Percentiles rank a stretch among this genome's conserved stretches.
phyloP scores from a whole-genome alignment of 176 grass and related monocot genomes.

The Rhynchospora pubera region DNA sequence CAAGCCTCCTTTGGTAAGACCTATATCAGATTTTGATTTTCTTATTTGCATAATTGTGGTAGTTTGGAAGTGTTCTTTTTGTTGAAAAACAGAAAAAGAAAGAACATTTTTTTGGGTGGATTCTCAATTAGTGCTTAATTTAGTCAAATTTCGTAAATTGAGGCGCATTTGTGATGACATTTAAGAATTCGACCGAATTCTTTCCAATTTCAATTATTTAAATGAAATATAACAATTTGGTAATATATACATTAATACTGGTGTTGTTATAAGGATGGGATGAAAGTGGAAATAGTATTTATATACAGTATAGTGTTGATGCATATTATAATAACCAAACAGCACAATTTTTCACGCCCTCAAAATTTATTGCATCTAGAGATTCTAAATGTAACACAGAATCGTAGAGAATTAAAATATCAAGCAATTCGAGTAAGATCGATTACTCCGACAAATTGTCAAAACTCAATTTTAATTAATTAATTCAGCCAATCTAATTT shows the following conservation, averaged over 20 bases:
- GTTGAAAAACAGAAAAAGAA: background rate
- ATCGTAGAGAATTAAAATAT: background rate
- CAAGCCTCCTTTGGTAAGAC: slow-evolving; percentile 79
- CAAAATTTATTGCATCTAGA: background rate
- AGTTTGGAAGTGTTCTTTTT: slow-evolving; percentile 12
- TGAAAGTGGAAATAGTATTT: slow-evolving; percentile 1
- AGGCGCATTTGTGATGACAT: background rate
- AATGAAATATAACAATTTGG: background rate
- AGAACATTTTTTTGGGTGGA: background rate
- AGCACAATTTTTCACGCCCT: background rate
- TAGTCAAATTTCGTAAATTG: slow-evolving; percentile 2
- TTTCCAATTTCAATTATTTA: background rate
- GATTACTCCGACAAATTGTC: background rate
- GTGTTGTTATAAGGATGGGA: background rate
- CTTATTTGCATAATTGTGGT: background rate
- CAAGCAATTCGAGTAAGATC: background rate
- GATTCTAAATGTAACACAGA: background rate
- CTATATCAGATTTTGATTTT: background rate
- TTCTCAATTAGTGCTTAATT: slow-evolving; percentile 2
- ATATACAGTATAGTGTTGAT: background rate
- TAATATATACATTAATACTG: background rate
- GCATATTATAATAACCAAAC: background rate
- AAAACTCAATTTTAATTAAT: background rate
- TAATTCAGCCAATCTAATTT: background rate
- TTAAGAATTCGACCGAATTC: background rate